These are phyloP conservation scores for Tetrapisispora nanseiensis DNA, from an alignment of 805 yeast genomes.

Conservation along the genomic window DNA sequence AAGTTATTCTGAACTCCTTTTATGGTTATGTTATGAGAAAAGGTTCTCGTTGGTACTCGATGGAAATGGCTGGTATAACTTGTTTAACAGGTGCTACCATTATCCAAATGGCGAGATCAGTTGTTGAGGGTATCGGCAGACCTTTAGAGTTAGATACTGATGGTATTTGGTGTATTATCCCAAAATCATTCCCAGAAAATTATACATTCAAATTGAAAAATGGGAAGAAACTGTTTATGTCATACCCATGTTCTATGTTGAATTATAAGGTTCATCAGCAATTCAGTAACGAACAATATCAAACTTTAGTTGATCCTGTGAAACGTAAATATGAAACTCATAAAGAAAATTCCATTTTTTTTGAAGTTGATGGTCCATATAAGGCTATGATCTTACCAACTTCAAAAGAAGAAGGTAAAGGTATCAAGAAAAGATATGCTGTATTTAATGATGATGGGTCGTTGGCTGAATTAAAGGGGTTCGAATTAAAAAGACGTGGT, in stretches of 20 bases:
- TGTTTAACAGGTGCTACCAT: conserved; percentile 97
- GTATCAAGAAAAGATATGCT: conserved; percentile 91
- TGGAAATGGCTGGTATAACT: conserved; percentile 99
- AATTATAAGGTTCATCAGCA: conserved; percentile 84
- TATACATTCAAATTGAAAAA: conserved; percentile 58
- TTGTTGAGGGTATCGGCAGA: conserved; percentile 88
- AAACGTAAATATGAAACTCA: conserved; percentile 61
- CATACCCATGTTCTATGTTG: conserved; percentile 94
- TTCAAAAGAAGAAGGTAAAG: conserved; percentile 94
- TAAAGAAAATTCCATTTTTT: conserved; percentile 89
- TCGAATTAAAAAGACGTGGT: conserved; percentile 93
- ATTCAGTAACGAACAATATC: conserved; percentile 93
- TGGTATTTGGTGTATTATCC: conserved; percentile 98
- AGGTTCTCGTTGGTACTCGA: conserved; percentile 98
- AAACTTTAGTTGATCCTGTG: conserved; percentile 65
- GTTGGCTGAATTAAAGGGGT: conserved; percentile 91
- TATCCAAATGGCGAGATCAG: conserved; percentile 89
- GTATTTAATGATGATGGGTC: conserved; percentile 93
- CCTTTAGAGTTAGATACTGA: conserved; percentile 96
- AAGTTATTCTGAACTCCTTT: conserved; percentile 90
- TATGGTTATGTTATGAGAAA: conserved; percentile 98
- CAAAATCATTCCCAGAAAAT: conserved; percentile 87
- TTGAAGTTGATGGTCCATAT: conserved; percentile 98
- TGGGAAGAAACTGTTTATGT: conserved; percentile 68
- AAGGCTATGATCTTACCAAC: conserved; percentile 96